Evolutionary conservation across 2,329 filamentous ascomycete genomes (phyloP).

Genomic region (Fusarium bulbicola): DNA sequence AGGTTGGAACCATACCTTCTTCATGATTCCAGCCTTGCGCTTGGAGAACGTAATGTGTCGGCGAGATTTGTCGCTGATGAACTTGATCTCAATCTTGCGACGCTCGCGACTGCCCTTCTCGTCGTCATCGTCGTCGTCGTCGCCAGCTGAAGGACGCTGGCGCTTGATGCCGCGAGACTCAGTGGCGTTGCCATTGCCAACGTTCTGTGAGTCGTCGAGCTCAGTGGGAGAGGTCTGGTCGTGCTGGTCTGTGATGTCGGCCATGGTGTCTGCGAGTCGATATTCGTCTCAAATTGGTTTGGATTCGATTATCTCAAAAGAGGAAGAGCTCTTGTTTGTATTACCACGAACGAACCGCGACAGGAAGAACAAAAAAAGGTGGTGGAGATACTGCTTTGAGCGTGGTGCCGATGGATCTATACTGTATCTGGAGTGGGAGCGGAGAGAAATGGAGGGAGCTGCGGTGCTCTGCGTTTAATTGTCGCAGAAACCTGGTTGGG

Average conservation of each 20-base stretch:
- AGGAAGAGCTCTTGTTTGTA: constrained; percentile 45
- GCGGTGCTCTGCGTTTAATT: constrained; percentile 55
- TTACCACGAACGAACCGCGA: constrained; percentile 47
- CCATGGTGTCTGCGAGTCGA: constrained; percentile 61
- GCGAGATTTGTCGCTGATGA: constrained; percentile 99
- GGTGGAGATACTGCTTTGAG: constrained; percentile 73
- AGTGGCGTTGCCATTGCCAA: constrained; percentile 77
- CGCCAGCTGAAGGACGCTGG: constrained; percentile 79
- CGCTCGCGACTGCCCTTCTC: constrained; percentile 98
- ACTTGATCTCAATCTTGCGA: constrained; percentile 99
- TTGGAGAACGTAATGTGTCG: constrained; percentile 99
- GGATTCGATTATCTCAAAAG: constrained; percentile 38
- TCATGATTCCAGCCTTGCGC: constrained; percentile 99
- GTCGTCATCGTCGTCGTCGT: constrained; percentile 97
- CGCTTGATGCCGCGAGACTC: constrained; percentile 91
- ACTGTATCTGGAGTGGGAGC: constrained; percentile 70
- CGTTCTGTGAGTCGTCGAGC: constrained; percentile 75
- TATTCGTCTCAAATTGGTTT: constrained; percentile 35
- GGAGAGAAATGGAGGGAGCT: constrained; percentile 53
- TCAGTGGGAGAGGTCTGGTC: constrained; percentile 79
- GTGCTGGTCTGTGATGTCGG: constrained; percentile 82
- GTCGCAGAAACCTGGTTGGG: constrained; percentile 67
- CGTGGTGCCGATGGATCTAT: constrained; percentile 72
- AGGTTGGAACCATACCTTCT: constrained; percentile 78
- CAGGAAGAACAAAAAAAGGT: constrained; percentile 60